Percentiles rank a stretch among this genome's conserved stretches.
Conservation (phyloP, 352 stramenopile species). For the Phytophthora podocarpi region DNA sequence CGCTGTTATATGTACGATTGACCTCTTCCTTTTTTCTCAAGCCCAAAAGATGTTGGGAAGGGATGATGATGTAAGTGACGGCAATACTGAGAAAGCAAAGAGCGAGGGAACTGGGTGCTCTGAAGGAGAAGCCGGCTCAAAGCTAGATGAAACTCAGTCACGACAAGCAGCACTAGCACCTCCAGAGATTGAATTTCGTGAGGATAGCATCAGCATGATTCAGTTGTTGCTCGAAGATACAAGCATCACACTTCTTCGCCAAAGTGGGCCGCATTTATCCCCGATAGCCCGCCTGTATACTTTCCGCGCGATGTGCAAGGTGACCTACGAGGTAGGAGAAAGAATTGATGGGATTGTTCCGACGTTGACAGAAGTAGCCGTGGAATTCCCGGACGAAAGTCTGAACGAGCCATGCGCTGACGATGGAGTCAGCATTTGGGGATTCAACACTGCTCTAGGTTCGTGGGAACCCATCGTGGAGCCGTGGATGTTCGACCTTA, state of each 20-base stretch:
- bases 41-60: slow-evolving; percentile 26
- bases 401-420: slow-evolving; percentile 54
- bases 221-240: slow-evolving; percentile 69
- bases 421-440: slow-evolving; percentile 79
- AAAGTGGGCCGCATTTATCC: slow-evolving; percentile 78
- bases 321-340: slow-evolving; percentile 45
- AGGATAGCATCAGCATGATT: slow-evolving; percentile 39
- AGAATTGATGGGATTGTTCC: slow-evolving; percentile 19
- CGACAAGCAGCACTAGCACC: background rate
- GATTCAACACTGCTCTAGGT: slow-evolving; percentile 75
- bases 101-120: background rate
- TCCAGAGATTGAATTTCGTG: slow-evolving; percentile 19
- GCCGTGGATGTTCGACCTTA: slow-evolving; percentile 73
- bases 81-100: slow-evolving; percentile 2
- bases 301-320: slow-evolving; percentile 70
- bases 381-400: slow-evolving; percentile 70
- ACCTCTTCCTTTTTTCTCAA: slow-evolving; percentile 44
- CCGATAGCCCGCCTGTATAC: slow-evolving; percentile 69
- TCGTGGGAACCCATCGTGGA: slow-evolving; percentile 84
- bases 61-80: slow-evolving; percentile 19
- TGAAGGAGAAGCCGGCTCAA: slow-evolving; percentile 3
- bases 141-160: slow-evolving; percentile 3
- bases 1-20: slow-evolving; percentile 63
- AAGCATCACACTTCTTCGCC: slow-evolving; percentile 72
- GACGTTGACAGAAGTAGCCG: slow-evolving; percentile 34